phyloP scores from a whole-genome alignment of 805 yeast genomes.

The Lipomyces kockii region DNA sequence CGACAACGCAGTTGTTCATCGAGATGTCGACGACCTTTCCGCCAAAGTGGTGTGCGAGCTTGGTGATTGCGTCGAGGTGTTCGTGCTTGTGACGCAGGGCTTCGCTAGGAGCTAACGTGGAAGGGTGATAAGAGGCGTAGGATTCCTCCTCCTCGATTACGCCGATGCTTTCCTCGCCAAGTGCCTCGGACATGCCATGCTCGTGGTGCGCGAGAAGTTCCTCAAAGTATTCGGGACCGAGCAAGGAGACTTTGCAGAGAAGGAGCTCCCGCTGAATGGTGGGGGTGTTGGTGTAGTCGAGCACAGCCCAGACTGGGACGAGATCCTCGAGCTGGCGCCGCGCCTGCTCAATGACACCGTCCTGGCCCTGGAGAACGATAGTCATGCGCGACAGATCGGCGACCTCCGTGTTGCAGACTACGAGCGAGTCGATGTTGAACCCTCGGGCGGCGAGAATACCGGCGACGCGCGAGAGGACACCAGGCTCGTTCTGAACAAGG shows the following conservation, averaged over 20 bases:
- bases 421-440: slow-evolving; percentile 95
- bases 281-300: slow-evolving; percentile 89
- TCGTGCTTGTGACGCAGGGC: slow-evolving; percentile 91
- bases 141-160: slow-evolving; percentile 19
- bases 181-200: slow-evolving; percentile 45
- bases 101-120: slow-evolving; percentile 85
- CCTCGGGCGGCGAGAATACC: slow-evolving; percentile 98
- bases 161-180: slow-evolving; percentile 44
- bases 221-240: slow-evolving; percentile 98
- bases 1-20: slow-evolving; percentile 92
- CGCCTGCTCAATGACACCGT: slow-evolving; percentile 96
- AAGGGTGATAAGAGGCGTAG: slow-evolving; percentile 67
- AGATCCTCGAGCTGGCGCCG: slow-evolving; percentile 96
- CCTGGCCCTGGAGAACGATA: slow-evolving; percentile 89
- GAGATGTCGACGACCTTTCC: slow-evolving; percentile 91
- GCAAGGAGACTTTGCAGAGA: slow-evolving; percentile 85
- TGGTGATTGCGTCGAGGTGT: slow-evolving; percentile 83
- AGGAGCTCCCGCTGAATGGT: slow-evolving; percentile 89
- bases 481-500: slow-evolving; percentile 97
- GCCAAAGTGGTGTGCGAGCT: slow-evolving; percentile 83
- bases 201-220: slow-evolving; percentile 87
- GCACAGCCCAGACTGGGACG: slow-evolving; percentile 97
- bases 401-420: slow-evolving; percentile 95
- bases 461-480: slow-evolving; percentile 89
- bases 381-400: slow-evolving; percentile 96